Conservation (phyloP, 306 rosid species). For the Prunus mume region DNA sequence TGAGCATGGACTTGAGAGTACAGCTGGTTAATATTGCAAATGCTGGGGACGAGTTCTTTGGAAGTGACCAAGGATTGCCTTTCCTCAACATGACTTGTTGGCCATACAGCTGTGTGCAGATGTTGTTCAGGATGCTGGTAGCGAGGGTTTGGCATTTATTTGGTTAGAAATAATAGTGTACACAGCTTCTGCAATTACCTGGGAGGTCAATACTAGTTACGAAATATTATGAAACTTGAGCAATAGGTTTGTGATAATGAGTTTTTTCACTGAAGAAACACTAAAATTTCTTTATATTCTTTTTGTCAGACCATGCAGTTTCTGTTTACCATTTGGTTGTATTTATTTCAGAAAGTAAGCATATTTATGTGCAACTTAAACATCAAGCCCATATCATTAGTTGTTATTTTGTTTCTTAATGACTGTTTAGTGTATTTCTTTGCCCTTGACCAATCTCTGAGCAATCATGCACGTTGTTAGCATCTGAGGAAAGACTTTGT, state of each 20-base stretch:
- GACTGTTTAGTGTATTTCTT: neutral
- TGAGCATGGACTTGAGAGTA: conserved; percentile 1
- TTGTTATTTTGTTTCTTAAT: neutral
- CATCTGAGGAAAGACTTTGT: neutral
- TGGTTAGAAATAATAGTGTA: conserved; percentile 5
- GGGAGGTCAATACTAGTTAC: conserved; percentile 9
- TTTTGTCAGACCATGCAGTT: neutral
- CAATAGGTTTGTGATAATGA: neutral
- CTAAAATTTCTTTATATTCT: neutral
- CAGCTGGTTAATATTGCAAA: conserved; percentile 5
- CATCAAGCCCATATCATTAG: neutral
- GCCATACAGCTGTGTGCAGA: neutral
- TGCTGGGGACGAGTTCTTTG: conserved; percentile 2
- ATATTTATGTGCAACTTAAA: neutral
- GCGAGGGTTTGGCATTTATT: conserved; percentile 10
- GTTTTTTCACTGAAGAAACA: neutral
- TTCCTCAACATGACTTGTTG: conserved; percentile 2
- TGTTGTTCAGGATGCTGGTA: conserved; percentile 2
- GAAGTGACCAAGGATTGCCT: conserved; percentile 8
- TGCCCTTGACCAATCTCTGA: neutral
- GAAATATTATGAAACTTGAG: neutral
- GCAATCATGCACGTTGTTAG: neutral
- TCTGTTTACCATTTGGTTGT: neutral
- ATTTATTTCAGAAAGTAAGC: neutral
- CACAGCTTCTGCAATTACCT: neutral